Evolutionary conservation across 2,329 filamentous ascomycete species (phyloP).

Genomic region (Ophiocordyceps unilateralis): DNA sequence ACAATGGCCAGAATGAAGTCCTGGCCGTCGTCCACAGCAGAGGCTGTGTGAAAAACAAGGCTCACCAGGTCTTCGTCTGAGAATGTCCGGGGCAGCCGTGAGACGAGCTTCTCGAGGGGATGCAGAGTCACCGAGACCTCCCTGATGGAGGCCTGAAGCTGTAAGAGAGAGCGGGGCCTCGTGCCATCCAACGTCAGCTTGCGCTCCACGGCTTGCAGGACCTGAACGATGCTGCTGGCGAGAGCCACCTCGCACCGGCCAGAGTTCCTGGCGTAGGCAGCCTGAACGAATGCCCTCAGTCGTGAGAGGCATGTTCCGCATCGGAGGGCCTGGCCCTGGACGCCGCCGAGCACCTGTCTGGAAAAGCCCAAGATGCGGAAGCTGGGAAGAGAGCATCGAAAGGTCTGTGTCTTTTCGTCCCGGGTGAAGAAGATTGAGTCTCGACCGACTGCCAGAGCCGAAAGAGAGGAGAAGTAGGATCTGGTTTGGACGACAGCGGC

Average conservation of each 20-base stretch:
- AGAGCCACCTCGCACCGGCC: slow-evolving; percentile 33
- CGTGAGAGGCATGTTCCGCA: slow-evolving; percentile 29
- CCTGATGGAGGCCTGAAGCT: slow-evolving; percentile 31
- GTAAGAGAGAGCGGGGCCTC: slow-evolving; percentile 29
- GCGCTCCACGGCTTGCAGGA: slow-evolving; percentile 30
- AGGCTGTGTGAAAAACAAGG: slow-evolving; percentile 41
- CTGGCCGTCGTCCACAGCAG: slow-evolving; percentile 45
- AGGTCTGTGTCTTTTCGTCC: slow-evolving; percentile 31
- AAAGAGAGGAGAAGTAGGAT: slow-evolving; percentile 37
- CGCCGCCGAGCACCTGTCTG: slow-evolving; percentile 24
- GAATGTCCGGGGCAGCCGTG: slow-evolving; percentile 23
- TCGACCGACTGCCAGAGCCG: slow-evolving; percentile 51
- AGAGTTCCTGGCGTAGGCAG: slow-evolving; percentile 24
- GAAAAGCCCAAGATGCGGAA: slow-evolving; percentile 41
- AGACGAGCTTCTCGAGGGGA: slow-evolving; percentile 33
- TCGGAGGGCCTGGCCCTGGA: slow-evolving; percentile 28
- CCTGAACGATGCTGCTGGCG: slow-evolving; percentile 28
- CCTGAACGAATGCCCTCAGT: slow-evolving; percentile 28
- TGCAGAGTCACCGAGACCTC: slow-evolving; percentile 29
- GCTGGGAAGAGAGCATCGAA: slow-evolving; percentile 27
- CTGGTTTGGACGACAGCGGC: slow-evolving; percentile 27
- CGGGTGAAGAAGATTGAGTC: slow-evolving; percentile 56
- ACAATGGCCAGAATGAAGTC: slow-evolving; percentile 45
- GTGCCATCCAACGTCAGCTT: slow-evolving; percentile 26
- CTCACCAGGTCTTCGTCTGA: slow-evolving; percentile 46